Percentiles rank a stretch among this genome's conserved stretches.
Conservation (phyloP, 176 grass and related monocot genomes). For the Phoenix roebelenii region DNA sequence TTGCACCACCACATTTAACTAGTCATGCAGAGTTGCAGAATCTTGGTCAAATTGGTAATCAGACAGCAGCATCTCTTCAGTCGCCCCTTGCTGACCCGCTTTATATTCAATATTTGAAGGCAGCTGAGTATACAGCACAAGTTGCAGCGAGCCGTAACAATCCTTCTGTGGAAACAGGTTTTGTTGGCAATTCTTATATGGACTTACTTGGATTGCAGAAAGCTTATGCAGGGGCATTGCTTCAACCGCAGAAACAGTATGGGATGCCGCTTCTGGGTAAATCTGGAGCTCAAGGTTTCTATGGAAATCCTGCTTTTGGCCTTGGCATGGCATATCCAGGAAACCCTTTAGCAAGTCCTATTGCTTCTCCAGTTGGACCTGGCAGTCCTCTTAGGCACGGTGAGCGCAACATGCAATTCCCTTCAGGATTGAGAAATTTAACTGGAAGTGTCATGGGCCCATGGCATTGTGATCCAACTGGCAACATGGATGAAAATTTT, state of each 20-base stretch:
- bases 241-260: constrained; percentile 18
- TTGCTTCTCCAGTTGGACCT: constrained; percentile 11
- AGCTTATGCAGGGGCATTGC: constrained; percentile 15
- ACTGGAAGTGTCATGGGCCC: constrained; percentile 10
- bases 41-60: constrained; percentile 1
- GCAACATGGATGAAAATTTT: constrained; percentile 16
- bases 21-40: constrained; percentile 7
- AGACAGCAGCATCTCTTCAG: background rate
- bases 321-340: constrained; percentile 8
- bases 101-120: constrained; percentile 16
- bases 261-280: constrained; percentile 8
- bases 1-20: constrained; percentile 10
- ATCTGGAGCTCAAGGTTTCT: constrained; percentile 8
- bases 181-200: constrained; percentile 8
- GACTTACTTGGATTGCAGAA: constrained; percentile 18
- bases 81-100: constrained; percentile 13
- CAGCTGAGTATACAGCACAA: constrained; percentile 21
- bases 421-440: constrained; percentile 11
- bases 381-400: constrained; percentile 9
- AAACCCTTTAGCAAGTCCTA: constrained; percentile 10
- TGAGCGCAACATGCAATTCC: constrained; percentile 5
- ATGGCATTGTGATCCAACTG: constrained; percentile 7
- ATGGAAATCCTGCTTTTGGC: constrained; percentile 7
- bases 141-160: constrained; percentile 1
- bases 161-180: constrained; percentile 11